Conservation (phyloP, 371 early-diverging fungal species). For the Lichtheimia hyalospora region DNA sequence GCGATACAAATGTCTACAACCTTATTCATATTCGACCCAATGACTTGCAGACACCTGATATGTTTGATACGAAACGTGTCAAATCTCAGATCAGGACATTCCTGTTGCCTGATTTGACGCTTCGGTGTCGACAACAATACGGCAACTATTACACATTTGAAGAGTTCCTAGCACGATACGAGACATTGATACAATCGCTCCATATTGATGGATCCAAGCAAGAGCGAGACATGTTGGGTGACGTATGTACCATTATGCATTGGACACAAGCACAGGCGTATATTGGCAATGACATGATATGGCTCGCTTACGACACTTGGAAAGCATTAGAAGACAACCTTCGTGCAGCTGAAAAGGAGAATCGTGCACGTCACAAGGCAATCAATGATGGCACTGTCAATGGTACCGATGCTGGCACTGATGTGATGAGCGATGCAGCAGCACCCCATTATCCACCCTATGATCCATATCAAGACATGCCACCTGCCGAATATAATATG, state of each 20-base stretch:
- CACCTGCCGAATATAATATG: conserved; percentile 23
- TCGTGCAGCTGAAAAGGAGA: conserved; percentile 71
- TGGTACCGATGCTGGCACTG: conserved; percentile 4
- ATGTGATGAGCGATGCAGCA: conserved; percentile 8
- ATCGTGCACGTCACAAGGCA: conserved; percentile 53
- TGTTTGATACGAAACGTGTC: conserved; percentile 57
- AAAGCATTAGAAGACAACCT: conserved; percentile 79
- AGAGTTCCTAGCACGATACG: conserved; percentile 68
- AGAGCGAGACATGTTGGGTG: conserved; percentile 39
- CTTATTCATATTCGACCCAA: conserved; percentile 83
- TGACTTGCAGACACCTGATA: conserved; percentile 60
- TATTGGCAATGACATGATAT: conserved; percentile 66
- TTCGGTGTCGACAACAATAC: conserved; percentile 55
- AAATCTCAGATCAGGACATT: conserved; percentile 67
- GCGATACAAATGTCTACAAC: conserved; percentile 86
- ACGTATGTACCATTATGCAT: conserved; percentile 46
- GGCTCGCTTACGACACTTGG: conserved; percentile 74
- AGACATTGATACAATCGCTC: conserved; percentile 30
- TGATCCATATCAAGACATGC: conserved; percentile 29
- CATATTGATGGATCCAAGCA: conserved; percentile 40
- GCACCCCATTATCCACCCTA: conserved; percentile 16
- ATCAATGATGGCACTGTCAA: conserved; percentile 1
- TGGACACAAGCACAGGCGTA: conserved; percentile 39
- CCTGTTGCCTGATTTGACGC: conserved; percentile 62
- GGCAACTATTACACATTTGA: conserved; percentile 62